Evolutionary conservation across 2,329 filamentous ascomycete species (phyloP).

Genomic region (Penicillium glabrum): DNA sequence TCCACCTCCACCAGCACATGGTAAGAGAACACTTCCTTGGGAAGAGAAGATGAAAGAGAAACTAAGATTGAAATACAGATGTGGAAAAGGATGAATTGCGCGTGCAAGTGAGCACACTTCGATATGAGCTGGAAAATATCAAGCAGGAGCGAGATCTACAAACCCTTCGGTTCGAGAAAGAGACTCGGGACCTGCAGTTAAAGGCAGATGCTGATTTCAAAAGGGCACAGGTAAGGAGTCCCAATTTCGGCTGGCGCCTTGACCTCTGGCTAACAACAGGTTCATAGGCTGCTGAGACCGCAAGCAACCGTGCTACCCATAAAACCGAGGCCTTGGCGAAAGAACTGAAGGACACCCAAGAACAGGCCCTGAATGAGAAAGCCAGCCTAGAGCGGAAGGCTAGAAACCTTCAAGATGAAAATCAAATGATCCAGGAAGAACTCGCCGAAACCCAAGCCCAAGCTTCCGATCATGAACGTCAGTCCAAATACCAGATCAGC

Average conservation of each 20-base stretch:
- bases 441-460: conserved; percentile 78
- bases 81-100: conserved; percentile 73
- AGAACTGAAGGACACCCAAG: conserved; percentile 57
- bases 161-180: conserved; percentile 75
- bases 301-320: conserved; percentile 50
- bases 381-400: conserved; percentile 56
- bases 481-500: conserved; percentile 58
- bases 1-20: conserved; percentile 37
- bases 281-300: conserved; percentile 52
- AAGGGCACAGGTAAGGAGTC: conserved; percentile 52
- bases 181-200: conserved; percentile 74
- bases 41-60: not conserved
- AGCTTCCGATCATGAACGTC: conserved; percentile 67
- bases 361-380: conserved; percentile 56
- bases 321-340: conserved; percentile 56
- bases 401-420: conserved; percentile 64
- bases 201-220: conserved; percentile 86
- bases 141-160: conserved; percentile 86
- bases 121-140: conserved; percentile 81
- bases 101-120: conserved; percentile 82
- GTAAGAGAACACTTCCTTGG: conserved; percentile 25
- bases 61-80: conserved; percentile 29
- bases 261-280: conserved; percentile 1
- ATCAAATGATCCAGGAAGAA: conserved; percentile 74
- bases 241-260: too few relatives aligned